Evolutionary conservation across 768 basidiomycete species (phyloP), one percentile per base, ranked within the genome.

Genomic region (Trametes gibbosa): DNA sequence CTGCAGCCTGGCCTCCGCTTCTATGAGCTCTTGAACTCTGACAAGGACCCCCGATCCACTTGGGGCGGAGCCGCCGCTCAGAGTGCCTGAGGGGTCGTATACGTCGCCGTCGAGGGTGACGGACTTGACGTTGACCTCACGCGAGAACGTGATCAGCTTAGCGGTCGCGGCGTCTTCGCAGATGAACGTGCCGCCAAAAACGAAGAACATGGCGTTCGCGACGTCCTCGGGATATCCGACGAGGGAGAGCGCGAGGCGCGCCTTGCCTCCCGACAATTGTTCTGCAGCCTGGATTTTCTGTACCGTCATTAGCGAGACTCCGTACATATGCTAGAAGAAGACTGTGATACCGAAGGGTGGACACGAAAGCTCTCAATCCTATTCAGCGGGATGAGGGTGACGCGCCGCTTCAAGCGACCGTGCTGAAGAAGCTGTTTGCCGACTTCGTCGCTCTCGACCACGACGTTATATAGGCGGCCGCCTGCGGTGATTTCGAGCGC

Each of bases 61-160:
- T 0, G 95, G 92, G 0, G 93, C 86, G 1, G 93, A 84, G 1
- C 97, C 97, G 5, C 97, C 97, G 19, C 87, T 92, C 19, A 99
- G 83, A 0, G 91, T 95, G 7, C 96, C 96, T 8, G 90, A 89
- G 2, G 97, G 96, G 62, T 99, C 97, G 71, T 99, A 98, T 12
- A 97, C 84, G 68, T 98, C 97, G 2, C 97, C 97, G 2, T 92
- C 88, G 21, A 97, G 78, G 7, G 97, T 99, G 47, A 98, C 95
- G 10, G 92, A 95, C 50, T 86, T 86, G 49, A 90, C 85, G 21
- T 80, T 78, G 14, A 89, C 79, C 10, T 84, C 77, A 19, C 69
- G 74, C 55, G 85, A 77, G 77, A 98, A 98, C 0, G 97, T 97
- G 42, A 97, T 90, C 0, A 76, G 73, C 69, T 93, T 92, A 0